A percentile compares a stretch with the other conserved stretches of the same genome.
Evolutionary conservation across 164 flowering plant genomes (phyloP).

Genomic region (Saururus chinensis): DNA sequence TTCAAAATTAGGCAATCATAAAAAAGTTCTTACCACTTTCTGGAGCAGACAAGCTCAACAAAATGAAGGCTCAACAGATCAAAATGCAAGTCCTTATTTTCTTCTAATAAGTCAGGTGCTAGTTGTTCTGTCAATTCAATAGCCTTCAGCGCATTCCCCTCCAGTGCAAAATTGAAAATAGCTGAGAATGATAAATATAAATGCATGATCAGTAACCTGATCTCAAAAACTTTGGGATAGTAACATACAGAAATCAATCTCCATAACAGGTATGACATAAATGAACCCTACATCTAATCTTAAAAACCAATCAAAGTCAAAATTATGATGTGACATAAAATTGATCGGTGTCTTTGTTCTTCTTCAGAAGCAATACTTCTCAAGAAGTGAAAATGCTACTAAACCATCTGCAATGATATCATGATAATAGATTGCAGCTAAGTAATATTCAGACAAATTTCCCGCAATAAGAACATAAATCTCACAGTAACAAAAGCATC

Average conservation of each 20-base stretch:
- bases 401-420: not conserved
- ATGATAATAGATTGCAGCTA: no score
- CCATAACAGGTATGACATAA: not conserved
- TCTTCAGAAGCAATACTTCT: not conserved
- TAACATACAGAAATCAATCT: not conserved
- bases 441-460: no score
- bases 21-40: conserved; percentile 52
- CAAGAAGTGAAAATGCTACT: not conserved
- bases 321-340: no score
- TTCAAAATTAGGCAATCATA: not conserved
- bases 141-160: conserved; percentile 79
- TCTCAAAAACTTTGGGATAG: no score
- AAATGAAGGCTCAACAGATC: conserved; percentile 95
- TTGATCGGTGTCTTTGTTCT: no score
- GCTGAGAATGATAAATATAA: conserved; percentile 26
- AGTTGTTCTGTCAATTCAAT: conserved; percentile 77
- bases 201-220: not conserved
- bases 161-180: conserved; percentile 54
- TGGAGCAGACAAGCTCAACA: conserved; percentile 70
- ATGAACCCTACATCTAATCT: not conserved
- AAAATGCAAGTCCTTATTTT: conserved; percentile 80
- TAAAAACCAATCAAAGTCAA: no score
- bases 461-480: not conserved
- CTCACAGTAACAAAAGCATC: not conserved
- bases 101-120: conserved; percentile 57